Percentiles rank a stretch among this genome's conserved stretches.
phyloP scores from a whole-genome alignment of 306 rosid genomes.

The Malus sieversii region DNA sequence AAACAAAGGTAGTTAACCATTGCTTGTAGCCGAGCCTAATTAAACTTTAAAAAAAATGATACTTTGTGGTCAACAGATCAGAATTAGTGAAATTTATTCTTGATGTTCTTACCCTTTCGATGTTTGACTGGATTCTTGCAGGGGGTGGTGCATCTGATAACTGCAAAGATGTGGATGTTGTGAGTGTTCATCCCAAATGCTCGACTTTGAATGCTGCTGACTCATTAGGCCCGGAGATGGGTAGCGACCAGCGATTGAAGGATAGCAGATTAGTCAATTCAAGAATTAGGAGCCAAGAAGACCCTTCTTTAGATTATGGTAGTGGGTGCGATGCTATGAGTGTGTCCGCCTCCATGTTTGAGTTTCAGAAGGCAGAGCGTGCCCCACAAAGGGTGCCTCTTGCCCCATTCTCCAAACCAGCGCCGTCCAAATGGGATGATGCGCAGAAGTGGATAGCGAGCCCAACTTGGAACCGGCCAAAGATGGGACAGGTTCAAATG shows the following conservation, averaged over 20 bases:
- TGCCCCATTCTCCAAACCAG: constrained; percentile 81
- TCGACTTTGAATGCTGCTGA: constrained; percentile 34
- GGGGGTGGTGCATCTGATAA: constrained; percentile 64
- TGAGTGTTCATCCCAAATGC: constrained; percentile 68
- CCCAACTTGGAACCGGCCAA: constrained; percentile 68
- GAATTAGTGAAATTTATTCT: neutral
- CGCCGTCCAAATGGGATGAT: constrained; percentile 96
- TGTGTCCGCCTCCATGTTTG: constrained; percentile 57
- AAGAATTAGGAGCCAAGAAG: constrained; percentile 46
- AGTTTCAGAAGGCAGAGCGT: constrained; percentile 82
- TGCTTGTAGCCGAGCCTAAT: neutral
- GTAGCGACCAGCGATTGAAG: constrained; percentile 37
- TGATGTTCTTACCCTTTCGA: neutral
- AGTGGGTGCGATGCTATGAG: constrained; percentile 42
- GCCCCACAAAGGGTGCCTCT: constrained; percentile 58
- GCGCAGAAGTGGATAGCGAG: constrained; percentile 98
- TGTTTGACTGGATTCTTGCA: constrained; percentile 21
- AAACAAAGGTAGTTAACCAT: neutral
- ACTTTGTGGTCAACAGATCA: neutral
- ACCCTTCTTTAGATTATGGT: constrained; percentile 55
- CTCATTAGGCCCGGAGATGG: constrained; percentile 35
- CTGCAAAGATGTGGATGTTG: constrained; percentile 83
- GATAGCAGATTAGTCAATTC: constrained; percentile 31
- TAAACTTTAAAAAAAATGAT: neutral
- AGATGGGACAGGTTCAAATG: constrained; percentile 49